Base-by-base conservation (phyloP, 1,284 basidiomycete genomes). In the Cutaneotrichosporon cutaneum region DNA sequence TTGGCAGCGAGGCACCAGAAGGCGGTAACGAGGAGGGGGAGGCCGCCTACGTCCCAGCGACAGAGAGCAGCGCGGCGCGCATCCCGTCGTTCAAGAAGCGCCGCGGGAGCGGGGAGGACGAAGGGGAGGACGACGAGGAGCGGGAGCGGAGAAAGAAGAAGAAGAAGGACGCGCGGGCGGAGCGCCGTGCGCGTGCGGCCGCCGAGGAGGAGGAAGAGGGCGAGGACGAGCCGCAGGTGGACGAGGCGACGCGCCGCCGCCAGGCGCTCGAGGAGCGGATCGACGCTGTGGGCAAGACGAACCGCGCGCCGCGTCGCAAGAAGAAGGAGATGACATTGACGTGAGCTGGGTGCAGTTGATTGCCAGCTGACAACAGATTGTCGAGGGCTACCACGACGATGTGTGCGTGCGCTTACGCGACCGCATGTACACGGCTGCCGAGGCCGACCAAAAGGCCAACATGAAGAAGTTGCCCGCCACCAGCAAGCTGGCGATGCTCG, bases 351-450 rank as follows among this genome's bases (percentile, higher is more conserved):
- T n/a, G n/a, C n/a, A 13, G 7, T 4, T 10, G 1, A 14, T 6
- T 11, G n/a, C 11, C 14, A 33, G 22, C 51, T 59, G 24, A 58
- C 54, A 2, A 14, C 62, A 83, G 79, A 81, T 83, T 64, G 76
- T 98, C 24, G 95, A 99, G 71, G 84, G 86, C 42, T 89, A 90
- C 69, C 92, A 93, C 18, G 95, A 99, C 75, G 92, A 94, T 66
- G 88, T 95, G 70, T 92, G 98, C 26, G 88, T 89, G 0, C 83
- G 88, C 8, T 82, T 99, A 24, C 85, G 91, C 21, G 88, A 91
- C 62, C 82, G 87, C 36, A 99, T 99, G 96, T 83, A 90, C 51
- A 81, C 82, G 9, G 96, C 95, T 2, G 94, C 90, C 0, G 88
- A 90, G 21, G 87, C 89, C 63, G 96, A 99, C 73, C 85, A 88